Conservation (phyloP, 1,284 basidiomycete genomes). For the Amylostereum chailletii region DNA sequence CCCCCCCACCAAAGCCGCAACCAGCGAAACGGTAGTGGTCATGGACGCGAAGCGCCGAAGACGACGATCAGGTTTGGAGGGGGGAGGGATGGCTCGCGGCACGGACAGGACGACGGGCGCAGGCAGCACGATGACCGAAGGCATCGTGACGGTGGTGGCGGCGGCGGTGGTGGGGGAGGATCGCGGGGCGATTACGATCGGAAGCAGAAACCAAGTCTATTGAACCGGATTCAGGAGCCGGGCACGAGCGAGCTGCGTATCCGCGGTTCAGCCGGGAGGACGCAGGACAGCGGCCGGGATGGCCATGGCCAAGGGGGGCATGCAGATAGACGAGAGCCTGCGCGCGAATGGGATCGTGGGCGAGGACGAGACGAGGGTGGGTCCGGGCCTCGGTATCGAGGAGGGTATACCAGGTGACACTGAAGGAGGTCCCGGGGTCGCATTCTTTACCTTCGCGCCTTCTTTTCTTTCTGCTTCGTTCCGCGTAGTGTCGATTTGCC, state of each 20-base stretch:
- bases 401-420: not conserved
- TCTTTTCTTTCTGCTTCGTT: too few relatives aligned
- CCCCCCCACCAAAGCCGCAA: not conserved
- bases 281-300: not conserved
- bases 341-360: not conserved
- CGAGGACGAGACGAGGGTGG: slow-evolving; percentile 2
- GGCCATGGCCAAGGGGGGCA: not conserved
- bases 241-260: slow-evolving; percentile 1
- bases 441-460: too few relatives aligned
- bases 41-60: not conserved
- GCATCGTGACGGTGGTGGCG: slow-evolving; percentile 3
- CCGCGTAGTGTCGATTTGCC: too few relatives aligned
- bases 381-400: slow-evolving; percentile 19
- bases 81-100: not conserved
- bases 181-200: slow-evolving; percentile 5
- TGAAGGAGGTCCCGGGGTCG: too few relatives aligned
- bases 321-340: slow-evolving; percentile 1
- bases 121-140: slow-evolving; percentile 5
- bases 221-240: slow-evolving; percentile 16
- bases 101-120: slow-evolving; percentile 7
- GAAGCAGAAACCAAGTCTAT: slow-evolving; percentile 12
- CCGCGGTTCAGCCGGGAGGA: slow-evolving; percentile 1
- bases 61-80: not conserved
- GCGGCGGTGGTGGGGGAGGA: slow-evolving; percentile 6
- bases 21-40: not conserved